phyloP scores from a whole-genome alignment of 768 basidiomycete genomes.

The Termitomyces eurrhizus region DNA sequence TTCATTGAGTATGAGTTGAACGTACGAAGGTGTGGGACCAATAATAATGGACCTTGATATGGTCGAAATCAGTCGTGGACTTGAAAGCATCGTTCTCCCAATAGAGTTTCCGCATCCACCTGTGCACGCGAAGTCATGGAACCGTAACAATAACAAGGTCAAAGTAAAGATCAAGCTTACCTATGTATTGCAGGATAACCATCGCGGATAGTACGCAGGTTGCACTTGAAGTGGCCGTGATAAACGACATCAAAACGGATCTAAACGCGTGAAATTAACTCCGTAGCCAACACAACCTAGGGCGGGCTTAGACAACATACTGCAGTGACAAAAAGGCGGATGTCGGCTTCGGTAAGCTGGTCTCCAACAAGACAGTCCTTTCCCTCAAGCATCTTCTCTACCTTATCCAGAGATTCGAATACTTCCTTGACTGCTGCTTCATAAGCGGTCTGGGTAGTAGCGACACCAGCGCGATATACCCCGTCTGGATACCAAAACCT shows the following conservation, averaged over 20 bases:
- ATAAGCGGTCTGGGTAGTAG: conserved; percentile 74
- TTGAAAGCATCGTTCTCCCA: conserved; percentile 89
- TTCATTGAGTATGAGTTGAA: background rate
- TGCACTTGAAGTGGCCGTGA: conserved; percentile 90
- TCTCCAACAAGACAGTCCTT: conserved; percentile 82
- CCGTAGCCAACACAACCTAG: background rate
- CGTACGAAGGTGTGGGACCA: conserved; percentile 51
- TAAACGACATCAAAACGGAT: conserved; percentile 89
- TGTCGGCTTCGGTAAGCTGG: conserved; percentile 75
- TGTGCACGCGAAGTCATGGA: conserved; percentile 17
- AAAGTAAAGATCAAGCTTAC: conserved; percentile 27
- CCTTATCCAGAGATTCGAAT: conserved; percentile 73
- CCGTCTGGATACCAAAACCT: conserved; percentile 45
- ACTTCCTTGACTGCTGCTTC: conserved; percentile 66
- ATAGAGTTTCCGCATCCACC: conserved; percentile 84
- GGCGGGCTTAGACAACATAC: conserved; percentile 38
- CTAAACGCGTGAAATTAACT: conserved; percentile 27
- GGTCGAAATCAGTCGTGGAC: conserved; percentile 82
- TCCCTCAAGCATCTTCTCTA: conserved; percentile 74
- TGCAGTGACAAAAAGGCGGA: conserved; percentile 86
- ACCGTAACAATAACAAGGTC: background rate
- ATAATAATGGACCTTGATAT: conserved; percentile 76
- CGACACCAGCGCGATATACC: conserved; percentile 88
- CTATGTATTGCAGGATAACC: conserved; percentile 82
- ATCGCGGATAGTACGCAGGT: conserved; percentile 76